Evolutionary conservation across 75 land plant species (phyloP).

Genomic region (Sequoia sempervirens): DNA sequence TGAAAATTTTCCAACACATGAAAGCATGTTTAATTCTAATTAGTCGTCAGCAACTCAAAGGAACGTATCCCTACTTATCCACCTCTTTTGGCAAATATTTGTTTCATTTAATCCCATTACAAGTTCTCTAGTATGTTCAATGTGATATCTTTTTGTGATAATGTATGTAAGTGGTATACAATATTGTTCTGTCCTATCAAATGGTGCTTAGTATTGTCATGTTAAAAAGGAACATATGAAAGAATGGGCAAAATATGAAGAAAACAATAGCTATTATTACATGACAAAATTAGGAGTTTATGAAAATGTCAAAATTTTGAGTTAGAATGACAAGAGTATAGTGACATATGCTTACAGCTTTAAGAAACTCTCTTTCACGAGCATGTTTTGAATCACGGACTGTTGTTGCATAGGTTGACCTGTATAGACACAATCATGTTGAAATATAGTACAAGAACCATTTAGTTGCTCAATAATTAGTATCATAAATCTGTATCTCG

Average conservation of each 20-base stretch:
- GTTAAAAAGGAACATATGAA: no score
- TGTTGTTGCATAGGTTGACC: slow-evolving; percentile 97
- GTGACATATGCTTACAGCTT: slow-evolving; percentile 63
- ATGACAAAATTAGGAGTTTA: not conserved
- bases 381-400: slow-evolving; percentile 92
- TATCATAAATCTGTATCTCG: not conserved
- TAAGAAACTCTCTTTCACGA: slow-evolving; percentile 91
- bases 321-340: not conserved
- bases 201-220: not conserved
- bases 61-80: not conserved
- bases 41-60: not conserved
- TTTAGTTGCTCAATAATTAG: not conserved
- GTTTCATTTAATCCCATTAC: not conserved
- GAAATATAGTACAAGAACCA: not conserved
- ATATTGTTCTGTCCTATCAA: not conserved
- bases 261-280: not conserved
- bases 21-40: not conserved
- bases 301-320: not conserved
- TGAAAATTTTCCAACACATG: not conserved
- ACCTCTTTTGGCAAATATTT: not conserved
- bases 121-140: not conserved
- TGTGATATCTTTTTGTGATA: no score
- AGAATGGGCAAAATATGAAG: not conserved
- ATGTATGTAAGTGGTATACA: no score
- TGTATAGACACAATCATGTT: slow-evolving; percentile 17